These are phyloP conservation scores for Vaccinium corymbosum DNA, from an alignment of 148 eudicot species.

Conservation along the genomic window DNA sequence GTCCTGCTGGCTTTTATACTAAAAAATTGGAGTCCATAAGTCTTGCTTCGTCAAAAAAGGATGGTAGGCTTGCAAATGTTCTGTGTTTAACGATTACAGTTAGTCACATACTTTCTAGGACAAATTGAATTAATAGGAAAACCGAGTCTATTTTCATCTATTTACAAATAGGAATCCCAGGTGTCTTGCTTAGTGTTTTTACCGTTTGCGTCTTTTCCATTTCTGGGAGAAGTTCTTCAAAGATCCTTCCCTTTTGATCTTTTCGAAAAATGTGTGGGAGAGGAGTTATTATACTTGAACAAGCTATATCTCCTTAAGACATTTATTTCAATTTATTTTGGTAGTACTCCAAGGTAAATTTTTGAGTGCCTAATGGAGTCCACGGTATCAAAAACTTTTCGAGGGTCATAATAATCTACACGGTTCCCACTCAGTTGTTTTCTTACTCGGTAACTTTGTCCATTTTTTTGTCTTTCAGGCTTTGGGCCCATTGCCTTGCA, in stretches of 20 bases:
- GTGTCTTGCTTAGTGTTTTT: neutral
- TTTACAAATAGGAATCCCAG: neutral
- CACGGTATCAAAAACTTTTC: neutral
- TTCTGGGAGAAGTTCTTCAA: neutral
- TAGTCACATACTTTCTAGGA: neutral
- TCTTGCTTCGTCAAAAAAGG: neutral
- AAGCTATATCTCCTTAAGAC: neutral
- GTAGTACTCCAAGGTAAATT: neutral
- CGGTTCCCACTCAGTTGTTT: neutral
- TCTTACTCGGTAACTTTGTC: constrained; percentile 9
- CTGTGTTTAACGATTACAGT: no score
- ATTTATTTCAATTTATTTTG: neutral
- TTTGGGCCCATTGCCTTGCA: constrained; percentile 84
- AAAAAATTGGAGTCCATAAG: neutral
- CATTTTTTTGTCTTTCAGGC: constrained; percentile 46
- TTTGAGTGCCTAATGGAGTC: neutral
- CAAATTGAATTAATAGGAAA: neutral
- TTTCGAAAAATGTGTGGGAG: neutral
- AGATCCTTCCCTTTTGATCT: neutral
- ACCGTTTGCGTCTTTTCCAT: neutral
- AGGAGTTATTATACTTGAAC: neutral
- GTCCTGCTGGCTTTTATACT: neutral
- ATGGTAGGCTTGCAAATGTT: neutral
- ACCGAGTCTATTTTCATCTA: neutral
- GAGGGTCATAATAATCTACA: neutral